Evolutionary conservation across 2,329 filamentous ascomycete genomes (phyloP), one percentile per base, ranked within the genome.

Genomic region (Daldinia sp.): DNA sequence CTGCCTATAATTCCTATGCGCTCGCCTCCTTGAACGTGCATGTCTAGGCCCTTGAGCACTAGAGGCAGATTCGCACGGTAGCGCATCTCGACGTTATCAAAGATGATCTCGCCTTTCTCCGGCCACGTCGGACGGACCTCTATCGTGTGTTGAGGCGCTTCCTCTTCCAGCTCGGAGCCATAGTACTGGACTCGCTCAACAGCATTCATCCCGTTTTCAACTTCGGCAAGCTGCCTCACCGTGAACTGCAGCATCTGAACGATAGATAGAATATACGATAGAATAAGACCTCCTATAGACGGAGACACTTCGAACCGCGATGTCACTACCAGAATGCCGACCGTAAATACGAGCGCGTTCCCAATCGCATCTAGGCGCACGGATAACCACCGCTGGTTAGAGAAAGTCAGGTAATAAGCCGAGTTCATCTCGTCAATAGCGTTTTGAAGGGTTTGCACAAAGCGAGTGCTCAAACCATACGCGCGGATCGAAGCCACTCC

Each of bases 151-250:
- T 94, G 84, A 0, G 94, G 93, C 0, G 95, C 93, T 79, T 98
- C 96, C 77, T 97, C 92, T 70, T 97, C 94, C 4, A 99, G 87
- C 73, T 93, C 81, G 0, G 89, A 93, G 61, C 93, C 94, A 78
- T 98, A 98, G 82, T 97, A 93, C 78, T 94, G 90, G 37, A 98
- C 85, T 56, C 96, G 91, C 81, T 98, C 95, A 0, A 97, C 96
- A 0, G 94, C 91, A 79, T 98, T 98, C 95, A 98, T 98, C 77
- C 94, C 93, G 81, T 98, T 98, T 80, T 98, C 95, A 7, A 98
- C 93, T 79, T 98, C 95, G 28, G 95, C 95, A 6, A 98, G 86
- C 80, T 98, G 95, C 18, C 96, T 89, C 18, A 98, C 93, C 0
- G 93, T 95, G 80, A 98, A 98, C 78, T 98, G 95, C 72, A 98